Percentiles rank a stretch among this genome's conserved stretches.
Conservation (phyloP, 1,139 yeast species). For the Pichiaceae sp. region DNA sequence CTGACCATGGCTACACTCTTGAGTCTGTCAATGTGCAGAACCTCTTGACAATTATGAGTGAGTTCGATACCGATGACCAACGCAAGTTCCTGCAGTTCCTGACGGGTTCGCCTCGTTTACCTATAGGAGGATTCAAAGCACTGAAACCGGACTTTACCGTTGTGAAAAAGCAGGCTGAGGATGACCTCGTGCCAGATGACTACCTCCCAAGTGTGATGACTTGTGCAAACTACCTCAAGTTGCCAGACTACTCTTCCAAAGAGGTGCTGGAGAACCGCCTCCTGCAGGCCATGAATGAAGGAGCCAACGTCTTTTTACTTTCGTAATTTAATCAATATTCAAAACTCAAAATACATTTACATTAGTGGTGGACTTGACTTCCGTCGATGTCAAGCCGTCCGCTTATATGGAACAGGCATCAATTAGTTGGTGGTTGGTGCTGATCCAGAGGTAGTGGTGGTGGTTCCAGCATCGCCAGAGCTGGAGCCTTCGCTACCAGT, state of each 20-base stretch:
- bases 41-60: constrained; percentile 51
- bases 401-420: neutral
- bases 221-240: constrained; percentile 87
- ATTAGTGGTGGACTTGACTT: no score
- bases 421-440: neutral
- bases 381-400: no score
- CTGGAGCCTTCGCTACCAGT: neutral
- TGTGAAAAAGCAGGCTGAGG: constrained; percentile 73
- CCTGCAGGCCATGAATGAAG: constrained; percentile 71
- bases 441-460: neutral
- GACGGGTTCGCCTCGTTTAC: constrained; percentile 90
- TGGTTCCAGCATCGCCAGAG: neutral
- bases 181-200: constrained; percentile 60
- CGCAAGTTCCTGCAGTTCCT: constrained; percentile 76
- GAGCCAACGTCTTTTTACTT: constrained; percentile 80
- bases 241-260: constrained; percentile 70
- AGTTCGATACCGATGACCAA: constrained; percentile 45
- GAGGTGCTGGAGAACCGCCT: constrained; percentile 53
- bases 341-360: neutral
- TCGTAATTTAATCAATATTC: constrained; percentile 28
- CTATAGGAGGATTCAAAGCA: constrained; percentile 88
- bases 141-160: constrained; percentile 80
- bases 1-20: constrained; percentile 84
- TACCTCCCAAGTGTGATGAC: constrained; percentile 97
- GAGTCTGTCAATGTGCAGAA: constrained; percentile 59